Base-by-base conservation (phyloP, 306 rosid species). In the Medicago arabica region DNA sequence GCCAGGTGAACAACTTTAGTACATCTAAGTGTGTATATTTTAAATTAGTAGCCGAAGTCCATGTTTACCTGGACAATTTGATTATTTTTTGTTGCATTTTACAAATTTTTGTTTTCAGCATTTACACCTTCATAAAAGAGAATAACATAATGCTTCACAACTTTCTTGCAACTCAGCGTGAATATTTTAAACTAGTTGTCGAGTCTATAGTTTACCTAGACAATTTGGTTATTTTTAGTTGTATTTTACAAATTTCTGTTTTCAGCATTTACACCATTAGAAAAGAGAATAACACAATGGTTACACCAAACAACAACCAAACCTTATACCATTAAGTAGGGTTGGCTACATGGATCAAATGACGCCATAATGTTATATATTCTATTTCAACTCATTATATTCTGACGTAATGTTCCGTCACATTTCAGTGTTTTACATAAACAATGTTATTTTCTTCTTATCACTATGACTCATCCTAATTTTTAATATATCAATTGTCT, bases 1-100 rank as follows among this genome's bases (percentile, higher is more conserved):
- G 98, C 51, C 97, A 91, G 95, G 99, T 92, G 67, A 72, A n/a
- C 31, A 59, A 13, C 41, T 17, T 8, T 46, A 4, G 23, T 68
- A 9, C 14, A 46, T 46, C 23, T n/a, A 46, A 23, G 73, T 0
- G 3, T 46, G 73, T 23, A 23, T 46, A 10, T 36, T 31, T 50
- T 8, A 17, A 31, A 50, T 14, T 3, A 50, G 17, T 51, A 17
- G 31, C 18, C 2, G 4, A 25, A 15, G 5, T 9, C 6, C 34
- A n/a, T 69, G 40, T 21, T 14, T 69, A 44, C 31, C 28, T 0
- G 2, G 62, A 69, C 28, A 69, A 31, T 31, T 51, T 19, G 10
- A 49, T 36, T 70, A 3, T 34, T 9, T 69, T 68, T 68, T 9
- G 17, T 16, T 69, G 43, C n/a, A 25, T 28, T 15, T 1, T 46